Conservation (phyloP, 139 green algal genomes). For the Ettlia oleoabundans region DNA sequence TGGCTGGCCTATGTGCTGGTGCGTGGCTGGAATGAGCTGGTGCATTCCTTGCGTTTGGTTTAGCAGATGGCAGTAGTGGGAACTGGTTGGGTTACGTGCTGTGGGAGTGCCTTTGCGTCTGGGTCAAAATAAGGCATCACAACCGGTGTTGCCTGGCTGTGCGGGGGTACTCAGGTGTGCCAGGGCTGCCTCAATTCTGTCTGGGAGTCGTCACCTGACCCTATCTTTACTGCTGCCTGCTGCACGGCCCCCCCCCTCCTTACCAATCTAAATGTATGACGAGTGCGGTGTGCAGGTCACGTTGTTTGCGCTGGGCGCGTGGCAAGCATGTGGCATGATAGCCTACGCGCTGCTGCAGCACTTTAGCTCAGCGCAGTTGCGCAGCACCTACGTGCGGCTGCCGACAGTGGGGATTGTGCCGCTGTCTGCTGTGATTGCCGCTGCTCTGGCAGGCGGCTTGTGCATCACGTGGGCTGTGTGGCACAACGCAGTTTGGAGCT, state of each 20-base stretch:
- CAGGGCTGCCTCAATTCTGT: no score
- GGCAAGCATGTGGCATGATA: slow-evolving; percentile 52
- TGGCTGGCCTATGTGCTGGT: slow-evolving; percentile 73
- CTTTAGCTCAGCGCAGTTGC: background rate
- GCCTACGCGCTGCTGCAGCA: slow-evolving; percentile 28
- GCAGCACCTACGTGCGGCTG: slow-evolving; percentile 11
- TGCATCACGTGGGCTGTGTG: slow-evolving; percentile 55
- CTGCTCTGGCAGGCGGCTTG: slow-evolving; percentile 31
- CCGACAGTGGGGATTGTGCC: slow-evolving; percentile 1
- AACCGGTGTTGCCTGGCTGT: background rate
- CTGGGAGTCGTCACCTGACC: no score
- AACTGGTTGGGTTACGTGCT: no score
- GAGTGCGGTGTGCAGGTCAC: slow-evolving; percentile 58
- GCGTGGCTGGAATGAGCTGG: background rate
- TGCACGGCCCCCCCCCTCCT: no score
- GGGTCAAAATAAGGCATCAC: no score
- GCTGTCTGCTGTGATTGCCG: slow-evolving; percentile 13
- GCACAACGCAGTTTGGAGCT: slow-evolving; percentile 55
- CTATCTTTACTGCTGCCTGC: no score
- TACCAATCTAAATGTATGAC: no score
- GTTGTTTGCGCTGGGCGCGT: slow-evolving; percentile 63
- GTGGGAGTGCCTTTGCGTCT: no score
- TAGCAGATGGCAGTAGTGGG: no score
- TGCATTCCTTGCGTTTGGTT: no score
- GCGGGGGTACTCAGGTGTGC: no score